These are phyloP conservation scores for Neodidymelliopsis sp. DNA, from an alignment of 2,329 filamentous ascomycete species.

Conservation along the genomic window DNA sequence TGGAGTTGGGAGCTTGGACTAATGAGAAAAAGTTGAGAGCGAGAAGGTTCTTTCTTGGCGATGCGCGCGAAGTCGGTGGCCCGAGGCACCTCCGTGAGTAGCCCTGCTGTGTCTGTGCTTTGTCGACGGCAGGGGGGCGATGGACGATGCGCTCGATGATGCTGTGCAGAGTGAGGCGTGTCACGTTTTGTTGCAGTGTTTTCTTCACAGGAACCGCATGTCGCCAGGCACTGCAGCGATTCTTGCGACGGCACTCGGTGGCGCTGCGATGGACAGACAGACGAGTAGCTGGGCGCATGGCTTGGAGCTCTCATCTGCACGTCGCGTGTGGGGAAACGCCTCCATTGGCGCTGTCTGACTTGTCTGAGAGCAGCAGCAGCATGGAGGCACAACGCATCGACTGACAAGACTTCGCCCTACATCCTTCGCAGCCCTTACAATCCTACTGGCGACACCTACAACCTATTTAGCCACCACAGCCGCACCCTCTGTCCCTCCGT, in stretches of 20 bases:
- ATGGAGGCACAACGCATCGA: constrained; percentile 3
- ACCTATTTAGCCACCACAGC: not conserved
- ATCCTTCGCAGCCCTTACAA: not conserved
- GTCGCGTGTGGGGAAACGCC: constrained; percentile 15
- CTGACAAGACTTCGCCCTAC: not conserved
- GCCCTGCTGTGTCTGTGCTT: constrained; percentile 28
- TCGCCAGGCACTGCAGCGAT: not conserved
- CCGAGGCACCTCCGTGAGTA: constrained; percentile 24
- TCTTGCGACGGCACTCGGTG: not conserved
- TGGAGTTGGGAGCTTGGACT: constrained; percentile 40
- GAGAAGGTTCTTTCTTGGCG: constrained; percentile 36
- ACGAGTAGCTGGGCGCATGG: not conserved
- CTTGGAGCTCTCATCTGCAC: not conserved
- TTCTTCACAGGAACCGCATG: not conserved
- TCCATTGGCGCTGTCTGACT: not conserved
- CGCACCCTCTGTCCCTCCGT: not conserved
- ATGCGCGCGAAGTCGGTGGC: constrained; percentile 23
- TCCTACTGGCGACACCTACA: not conserved
- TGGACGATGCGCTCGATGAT: constrained; percentile 2
- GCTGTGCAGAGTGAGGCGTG: not conserved
- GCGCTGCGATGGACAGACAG: not conserved
- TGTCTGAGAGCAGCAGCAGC: not conserved
- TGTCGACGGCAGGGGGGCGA: not conserved
- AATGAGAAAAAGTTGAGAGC: constrained; percentile 33
- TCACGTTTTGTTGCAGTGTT: not conserved